These are phyloP conservation scores for Alternaria consortialis DNA, from an alignment of 2,329 filamentous ascomycete genomes.

Conservation along the genomic window DNA sequence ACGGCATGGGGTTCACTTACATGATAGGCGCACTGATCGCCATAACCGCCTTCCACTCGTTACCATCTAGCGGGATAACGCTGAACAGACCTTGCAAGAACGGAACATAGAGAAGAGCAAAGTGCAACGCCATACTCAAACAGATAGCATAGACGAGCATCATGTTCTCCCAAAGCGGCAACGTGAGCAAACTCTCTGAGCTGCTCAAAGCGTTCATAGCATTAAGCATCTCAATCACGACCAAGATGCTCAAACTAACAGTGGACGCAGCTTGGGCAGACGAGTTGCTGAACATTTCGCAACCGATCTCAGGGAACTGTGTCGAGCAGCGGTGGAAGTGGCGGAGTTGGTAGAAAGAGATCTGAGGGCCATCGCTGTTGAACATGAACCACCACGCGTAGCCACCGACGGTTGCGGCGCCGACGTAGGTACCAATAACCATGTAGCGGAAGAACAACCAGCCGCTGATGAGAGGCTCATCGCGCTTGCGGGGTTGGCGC, in stretches of 20 bases:
- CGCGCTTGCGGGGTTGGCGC: conserved; percentile 86
- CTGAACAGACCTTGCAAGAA: conserved; percentile 89
- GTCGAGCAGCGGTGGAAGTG: conserved; percentile 94
- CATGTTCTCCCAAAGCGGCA: conserved; percentile 98
- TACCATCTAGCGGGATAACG: conserved; percentile 84
- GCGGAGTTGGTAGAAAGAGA: conserved; percentile 85
- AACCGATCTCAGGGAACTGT: conserved; percentile 88
- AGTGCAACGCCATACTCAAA: conserved; percentile 93
- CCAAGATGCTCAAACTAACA: conserved; percentile 86
- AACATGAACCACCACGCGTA: conserved; percentile 99
- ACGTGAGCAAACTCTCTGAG: conserved; percentile 89
- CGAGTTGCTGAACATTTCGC: conserved; percentile 87
- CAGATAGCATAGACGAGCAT: conserved; percentile 95
- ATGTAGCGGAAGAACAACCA: conserved; percentile 99
- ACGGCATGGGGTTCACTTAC: conserved; percentile 63
- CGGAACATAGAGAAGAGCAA: conserved; percentile 90
- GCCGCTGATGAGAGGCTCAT: conserved; percentile 89
- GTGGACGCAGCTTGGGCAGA: conserved; percentile 91
- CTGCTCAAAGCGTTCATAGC: conserved; percentile 98
- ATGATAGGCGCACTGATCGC: conserved; percentile 90
- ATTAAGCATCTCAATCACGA: conserved; percentile 99
- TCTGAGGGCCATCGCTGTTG: conserved; percentile 87
- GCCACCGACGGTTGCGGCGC: conserved; percentile 90
- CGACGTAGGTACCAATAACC: conserved; percentile 94
- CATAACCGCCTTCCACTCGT: conserved; percentile 92